Evolutionary conservation across 1,284 basidiomycete genomes (phyloP).

Genomic region (Athelia psychrophila): DNA sequence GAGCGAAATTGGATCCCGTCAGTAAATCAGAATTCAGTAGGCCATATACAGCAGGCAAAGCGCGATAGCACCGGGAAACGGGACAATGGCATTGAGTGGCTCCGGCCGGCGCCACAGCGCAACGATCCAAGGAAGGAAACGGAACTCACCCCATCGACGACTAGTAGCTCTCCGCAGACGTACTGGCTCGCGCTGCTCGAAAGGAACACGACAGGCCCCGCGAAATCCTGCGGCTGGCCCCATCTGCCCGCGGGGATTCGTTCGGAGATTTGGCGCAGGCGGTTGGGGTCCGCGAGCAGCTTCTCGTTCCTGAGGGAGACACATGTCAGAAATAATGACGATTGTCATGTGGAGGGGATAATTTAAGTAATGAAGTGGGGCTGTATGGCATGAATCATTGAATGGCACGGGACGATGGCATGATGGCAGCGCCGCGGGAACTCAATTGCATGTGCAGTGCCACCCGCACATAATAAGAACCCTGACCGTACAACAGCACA

Average conservation of each 20-base stretch:
- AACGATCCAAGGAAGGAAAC: constrained; percentile 1
- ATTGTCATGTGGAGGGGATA: too few species aligned
- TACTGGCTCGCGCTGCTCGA: constrained; percentile 87
- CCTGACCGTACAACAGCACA: background rate
- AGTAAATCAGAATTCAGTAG: too few species aligned
- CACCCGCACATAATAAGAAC: background rate
- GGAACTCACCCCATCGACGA: constrained; percentile 63
- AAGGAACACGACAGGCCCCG: constrained; percentile 88
- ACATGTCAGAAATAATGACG: constrained; percentile 9
- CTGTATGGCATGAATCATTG: background rate
- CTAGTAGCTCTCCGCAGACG: constrained; percentile 83
- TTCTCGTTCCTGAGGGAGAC: constrained; percentile 64
- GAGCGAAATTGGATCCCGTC: background rate
- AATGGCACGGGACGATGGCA: background rate
- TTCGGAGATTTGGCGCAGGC: constrained; percentile 87
- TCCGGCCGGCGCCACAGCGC: constrained; percentile 1
- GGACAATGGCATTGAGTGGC: too few species aligned
- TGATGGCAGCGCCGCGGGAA: constrained; percentile 1
- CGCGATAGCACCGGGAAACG: constrained; percentile 11
- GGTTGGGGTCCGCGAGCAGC: constrained; percentile 69
- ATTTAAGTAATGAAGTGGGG: too few species aligned
- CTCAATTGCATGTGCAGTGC: background rate
- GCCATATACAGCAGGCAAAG: constrained; percentile 8
- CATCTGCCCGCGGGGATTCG: constrained; percentile 91
- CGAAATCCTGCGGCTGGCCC: constrained; percentile 88